phyloP scores from a whole-genome alignment of 148 eudicot species.

The Silene latifolia region DNA sequence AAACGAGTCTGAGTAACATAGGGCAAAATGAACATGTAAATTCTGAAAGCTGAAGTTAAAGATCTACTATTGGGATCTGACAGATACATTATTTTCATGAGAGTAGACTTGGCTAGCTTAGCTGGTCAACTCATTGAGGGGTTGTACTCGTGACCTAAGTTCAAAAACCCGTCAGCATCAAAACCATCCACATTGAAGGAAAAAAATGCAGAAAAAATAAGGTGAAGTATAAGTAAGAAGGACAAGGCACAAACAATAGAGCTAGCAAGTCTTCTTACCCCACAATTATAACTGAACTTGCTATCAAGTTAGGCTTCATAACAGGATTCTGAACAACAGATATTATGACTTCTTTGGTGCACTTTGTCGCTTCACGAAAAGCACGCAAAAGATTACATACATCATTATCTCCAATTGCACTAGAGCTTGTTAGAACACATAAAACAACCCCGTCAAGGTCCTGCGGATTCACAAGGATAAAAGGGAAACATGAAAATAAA shows the following conservation, averaged over 20 bases:
- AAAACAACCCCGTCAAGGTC: slow-evolving; percentile 53
- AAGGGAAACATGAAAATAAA: slow-evolving; percentile 3
- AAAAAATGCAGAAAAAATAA: too few relatives aligned
- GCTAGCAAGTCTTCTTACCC: slow-evolving; percentile 44
- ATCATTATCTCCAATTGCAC: slow-evolving; percentile 41
- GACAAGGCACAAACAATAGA: not conserved
- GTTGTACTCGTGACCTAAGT: too few relatives aligned
- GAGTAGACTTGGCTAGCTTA: too few relatives aligned
- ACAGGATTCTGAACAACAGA: slow-evolving; percentile 58
- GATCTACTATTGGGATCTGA: too few relatives aligned
- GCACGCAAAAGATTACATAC: slow-evolving; percentile 39
- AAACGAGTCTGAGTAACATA: too few relatives aligned
- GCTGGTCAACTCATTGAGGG: too few relatives aligned
- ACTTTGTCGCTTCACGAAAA: slow-evolving; percentile 57
- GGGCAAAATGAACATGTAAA: too few relatives aligned
- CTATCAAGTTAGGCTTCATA: slow-evolving; percentile 50
- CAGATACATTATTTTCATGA: too few relatives aligned
- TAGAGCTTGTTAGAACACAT: slow-evolving; percentile 68
- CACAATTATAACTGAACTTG: slow-evolving; percentile 53
- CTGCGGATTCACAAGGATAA: slow-evolving; percentile 32
- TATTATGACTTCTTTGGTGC: slow-evolving; percentile 49
- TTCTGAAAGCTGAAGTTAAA: too few relatives aligned
- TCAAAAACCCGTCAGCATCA: too few relatives aligned
- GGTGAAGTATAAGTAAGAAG: not conserved
- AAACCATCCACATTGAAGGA: too few relatives aligned